phyloP scores from a whole-genome alignment of 75 land plant genomes.

The Sequoiadendron giganteum region DNA sequence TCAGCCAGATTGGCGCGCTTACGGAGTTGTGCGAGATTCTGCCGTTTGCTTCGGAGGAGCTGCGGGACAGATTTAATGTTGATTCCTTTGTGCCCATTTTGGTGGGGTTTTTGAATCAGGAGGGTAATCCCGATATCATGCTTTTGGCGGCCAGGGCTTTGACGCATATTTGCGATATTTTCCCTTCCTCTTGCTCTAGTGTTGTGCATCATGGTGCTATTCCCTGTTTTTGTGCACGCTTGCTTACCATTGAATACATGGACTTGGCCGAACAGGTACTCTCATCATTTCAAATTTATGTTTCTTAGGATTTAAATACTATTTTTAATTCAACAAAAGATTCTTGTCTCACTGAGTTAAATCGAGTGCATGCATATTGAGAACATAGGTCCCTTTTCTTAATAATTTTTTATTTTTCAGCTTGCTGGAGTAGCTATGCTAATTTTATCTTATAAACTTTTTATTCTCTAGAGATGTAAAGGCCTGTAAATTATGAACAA shows the following conservation, averaged over 20 bases:
- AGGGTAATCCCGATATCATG: constrained; percentile 25
- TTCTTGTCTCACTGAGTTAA: too few relatives aligned
- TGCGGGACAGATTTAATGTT: constrained; percentile 7
- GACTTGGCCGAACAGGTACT: constrained; percentile 25
- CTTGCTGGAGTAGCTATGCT: too few relatives aligned
- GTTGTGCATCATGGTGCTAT: constrained; percentile 26
- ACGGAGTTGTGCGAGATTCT: constrained; percentile 26
- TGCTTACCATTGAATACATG: constrained; percentile 24
- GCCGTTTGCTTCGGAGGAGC: constrained; percentile 23
- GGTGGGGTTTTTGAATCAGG: constrained; percentile 17
- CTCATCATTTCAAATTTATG: not conserved
- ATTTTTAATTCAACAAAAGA: not conserved
- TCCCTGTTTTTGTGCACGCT: constrained; percentile 18
- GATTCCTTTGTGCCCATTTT: constrained; percentile 24
- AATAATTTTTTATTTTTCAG: too few relatives aligned
- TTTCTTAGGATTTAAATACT: not conserved
- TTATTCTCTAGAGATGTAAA: too few relatives aligned
- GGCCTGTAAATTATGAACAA: too few relatives aligned
- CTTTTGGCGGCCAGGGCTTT: constrained; percentile 29
- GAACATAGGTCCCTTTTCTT: too few relatives aligned
- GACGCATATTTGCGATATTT: constrained; percentile 28
- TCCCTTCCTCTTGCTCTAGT: constrained; percentile 15
- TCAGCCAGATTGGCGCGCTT: constrained; percentile 15
- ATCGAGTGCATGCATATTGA: too few relatives aligned
- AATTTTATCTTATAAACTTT: too few relatives aligned